phyloP scores from a whole-genome alignment of 2,329 filamentous ascomycete genomes.

The Cercospora nicotianae region DNA sequence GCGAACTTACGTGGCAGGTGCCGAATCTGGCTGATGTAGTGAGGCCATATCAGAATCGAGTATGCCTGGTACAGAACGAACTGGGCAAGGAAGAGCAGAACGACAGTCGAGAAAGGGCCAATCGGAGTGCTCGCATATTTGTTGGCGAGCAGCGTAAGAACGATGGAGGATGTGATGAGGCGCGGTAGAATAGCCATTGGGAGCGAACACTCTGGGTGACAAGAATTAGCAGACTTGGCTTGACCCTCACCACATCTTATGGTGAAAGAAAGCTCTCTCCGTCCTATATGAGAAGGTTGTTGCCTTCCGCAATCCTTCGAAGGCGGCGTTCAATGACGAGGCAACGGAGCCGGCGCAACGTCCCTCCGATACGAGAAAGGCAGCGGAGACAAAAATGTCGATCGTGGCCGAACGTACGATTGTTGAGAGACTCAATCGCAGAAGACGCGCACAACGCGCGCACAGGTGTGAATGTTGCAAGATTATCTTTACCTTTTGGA shows the following conservation, averaged over 20 bases:
- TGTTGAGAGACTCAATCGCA: not conserved
- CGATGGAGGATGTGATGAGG: not conserved
- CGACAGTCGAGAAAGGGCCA: conserved; percentile 42
- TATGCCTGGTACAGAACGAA: conserved; percentile 43
- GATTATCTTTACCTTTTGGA: not conserved
- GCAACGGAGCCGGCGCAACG: not conserved
- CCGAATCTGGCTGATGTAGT: conserved; percentile 58
- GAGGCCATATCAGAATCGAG: conserved; percentile 56
- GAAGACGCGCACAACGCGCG: not conserved
- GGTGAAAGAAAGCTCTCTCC: not conserved
- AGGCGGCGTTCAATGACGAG: conserved; percentile 7
- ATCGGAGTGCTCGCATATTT: conserved; percentile 36
- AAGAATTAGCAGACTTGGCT: not conserved
- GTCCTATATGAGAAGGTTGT: not conserved
- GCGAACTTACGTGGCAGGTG: conserved; percentile 48
- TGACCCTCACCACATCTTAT: not conserved
- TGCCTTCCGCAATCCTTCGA: conserved; percentile 2
- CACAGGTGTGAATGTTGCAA: too few relatives aligned
- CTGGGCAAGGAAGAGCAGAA: conserved; percentile 44
- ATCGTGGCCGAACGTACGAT: not conserved
- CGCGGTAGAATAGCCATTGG: conserved; percentile 6
- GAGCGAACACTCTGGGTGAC: not conserved
- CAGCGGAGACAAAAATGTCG: not conserved
- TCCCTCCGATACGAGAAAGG: not conserved
- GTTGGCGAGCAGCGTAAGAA: conserved; percentile 6